Evolutionary conservation across 257 asterid genomes (phyloP).

Genomic region (Solanum lycopersicoides): DNA sequence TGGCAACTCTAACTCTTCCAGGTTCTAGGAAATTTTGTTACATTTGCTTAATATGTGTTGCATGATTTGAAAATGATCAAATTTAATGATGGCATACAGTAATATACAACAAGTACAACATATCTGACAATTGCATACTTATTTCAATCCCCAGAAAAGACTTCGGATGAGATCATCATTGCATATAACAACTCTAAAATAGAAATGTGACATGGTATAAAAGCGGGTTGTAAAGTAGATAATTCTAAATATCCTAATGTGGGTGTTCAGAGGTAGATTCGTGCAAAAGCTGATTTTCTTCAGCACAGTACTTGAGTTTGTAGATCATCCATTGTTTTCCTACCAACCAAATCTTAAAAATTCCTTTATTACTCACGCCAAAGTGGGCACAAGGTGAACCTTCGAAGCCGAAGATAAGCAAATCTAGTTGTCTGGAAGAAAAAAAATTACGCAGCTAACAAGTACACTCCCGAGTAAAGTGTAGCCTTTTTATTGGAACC

Average conservation of each 20-base stretch:
- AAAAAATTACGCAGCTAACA: background rate
- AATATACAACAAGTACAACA: background rate
- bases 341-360: background rate
- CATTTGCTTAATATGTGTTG: background rate
- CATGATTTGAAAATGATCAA: background rate
- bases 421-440: background rate
- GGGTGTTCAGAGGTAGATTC: background rate
- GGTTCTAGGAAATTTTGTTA: conserved; percentile 29
- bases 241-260: background rate
- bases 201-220: background rate
- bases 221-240: background rate
- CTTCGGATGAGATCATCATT: background rate
- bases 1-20: conserved; percentile 90
- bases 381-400: background rate
- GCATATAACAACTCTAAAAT: background rate
- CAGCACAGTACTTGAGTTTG: background rate
- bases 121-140: background rate
- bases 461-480: background rate
- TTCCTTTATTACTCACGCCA: background rate
- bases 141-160: background rate
- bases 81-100: background rate
- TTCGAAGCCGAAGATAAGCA: background rate
- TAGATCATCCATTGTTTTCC: background rate
- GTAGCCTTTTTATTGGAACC: background rate
- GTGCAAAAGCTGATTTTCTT: background rate